Base-by-base conservation (phyloP, 768 basidiomycete genomes). In the Mycena albidolilacea region DNA sequence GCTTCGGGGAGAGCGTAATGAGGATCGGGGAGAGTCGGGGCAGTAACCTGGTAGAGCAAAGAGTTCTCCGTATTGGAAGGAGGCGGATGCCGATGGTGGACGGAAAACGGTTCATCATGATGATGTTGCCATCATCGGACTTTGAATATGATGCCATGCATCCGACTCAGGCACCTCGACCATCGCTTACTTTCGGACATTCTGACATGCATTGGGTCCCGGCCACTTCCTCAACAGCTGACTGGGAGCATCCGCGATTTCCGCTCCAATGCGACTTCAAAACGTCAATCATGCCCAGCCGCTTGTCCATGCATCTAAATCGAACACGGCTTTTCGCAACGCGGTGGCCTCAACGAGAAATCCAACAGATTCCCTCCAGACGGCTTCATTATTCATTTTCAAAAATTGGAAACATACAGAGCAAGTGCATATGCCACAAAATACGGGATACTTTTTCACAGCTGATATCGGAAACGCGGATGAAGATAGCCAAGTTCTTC, bases 401-500 rank as follows among this genome's bases (percentile, higher is more conserved):
- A 17, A 46, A 50, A 15, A 50, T 50, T n/a, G 50, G 44, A 5
- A 21, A n/a, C 38, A 59, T 59, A n/a, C 38, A 10, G 38, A 15
- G 21, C 19, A 59, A 5, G 19, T 39, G 30, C 3, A 15, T 59
- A 39, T 17, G 17, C 7, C 8, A 11, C 2, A 19, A 17, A 7
- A 1, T 21, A 37, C 59, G 37, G 3, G 37, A 14, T 38, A n/a
- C 38, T 17, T 14, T 21, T 14, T 73, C 54, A 73, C 39, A 73
- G 69, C 70, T 87, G 86, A 69, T 86, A 88, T 17, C 84, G 80
- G 77, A 86, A 88, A 7, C 77, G 74, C 11, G 87, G 87, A 78
- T 88, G 87, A n/a, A 82, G 75, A 73, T 85, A 85, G 3, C 87
- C 87, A 60, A 88, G 74, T 57, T 84, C 75, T 64, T 82, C 80